Base-by-base conservation (phyloP, 2,329 filamentous ascomycete genomes). In the Pyrenophora seminiperda region DNA sequence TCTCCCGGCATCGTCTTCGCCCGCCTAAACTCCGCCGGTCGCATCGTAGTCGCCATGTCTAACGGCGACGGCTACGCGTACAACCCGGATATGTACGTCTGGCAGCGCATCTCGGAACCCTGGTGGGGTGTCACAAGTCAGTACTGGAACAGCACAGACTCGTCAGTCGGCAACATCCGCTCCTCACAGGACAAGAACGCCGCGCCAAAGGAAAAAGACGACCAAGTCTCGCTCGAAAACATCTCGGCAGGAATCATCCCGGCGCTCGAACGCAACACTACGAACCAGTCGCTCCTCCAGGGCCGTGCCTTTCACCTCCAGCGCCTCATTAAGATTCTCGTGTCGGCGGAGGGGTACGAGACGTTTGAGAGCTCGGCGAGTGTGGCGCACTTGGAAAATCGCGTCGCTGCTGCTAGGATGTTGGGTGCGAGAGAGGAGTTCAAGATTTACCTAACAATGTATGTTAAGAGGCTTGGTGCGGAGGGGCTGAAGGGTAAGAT, bases 41-140 rank as follows among this genome's bases (percentile, higher is more conserved):
- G 91, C 36, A 83, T 97, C 15, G 81, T 97, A 18, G 84, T 97
- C n/a, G 94, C 91, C 0, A 81, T 99, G 51, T 94, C 88, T 18
- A 97, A 97, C 63, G 94, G 94, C 15, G 93, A 99, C 63, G 94
- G 94, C 1, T 99, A 91, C 74, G 87, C 87, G 44, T 99, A 99
- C 74, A 90, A 90, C 1, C 83, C 88, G 0, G 81, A 82, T 14
- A 89, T 99, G 87, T 93, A 86, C 72, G 84, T 86, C 6, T 99
- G 94, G 94, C 93, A 97, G 73, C 86, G 92, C 7, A 80, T 99
- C n/a, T 96, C 91, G 2, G 95, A 99, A 70, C 83, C 90, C 2
- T 99, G 94, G 94, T 99, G 94, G 91, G 93, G 93, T 0, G 91
- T 97, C 0, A 92, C 92, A 14, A 96, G 90, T 62, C 94, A 99